Conservation (phyloP, 768 basidiomycete species). For the Rhizopogon vesiculosus region DNA sequence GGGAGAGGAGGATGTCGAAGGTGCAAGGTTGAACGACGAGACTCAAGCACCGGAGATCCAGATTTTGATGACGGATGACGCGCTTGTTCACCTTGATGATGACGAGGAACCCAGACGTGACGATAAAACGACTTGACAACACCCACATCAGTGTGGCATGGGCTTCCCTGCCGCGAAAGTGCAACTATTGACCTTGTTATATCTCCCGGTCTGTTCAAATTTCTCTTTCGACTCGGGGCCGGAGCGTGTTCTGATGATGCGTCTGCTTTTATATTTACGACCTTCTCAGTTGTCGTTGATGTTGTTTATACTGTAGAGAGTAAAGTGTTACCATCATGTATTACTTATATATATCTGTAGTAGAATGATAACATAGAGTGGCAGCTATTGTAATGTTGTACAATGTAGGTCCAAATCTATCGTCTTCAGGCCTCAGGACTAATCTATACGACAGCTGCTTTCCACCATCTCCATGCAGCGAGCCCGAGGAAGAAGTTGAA, state of each 20-base stretch:
- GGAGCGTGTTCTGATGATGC: too few relatives aligned
- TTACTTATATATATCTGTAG: slow-evolving; percentile 60
- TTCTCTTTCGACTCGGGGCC: too few relatives aligned
- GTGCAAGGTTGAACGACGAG: background rate
- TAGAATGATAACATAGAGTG: slow-evolving; percentile 38
- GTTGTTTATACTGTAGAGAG: too few relatives aligned
- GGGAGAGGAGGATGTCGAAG: slow-evolving; percentile 1
- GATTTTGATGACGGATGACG: background rate
- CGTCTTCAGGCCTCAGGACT: too few relatives aligned
- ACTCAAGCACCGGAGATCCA: background rate
- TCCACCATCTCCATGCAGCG: slow-evolving; percentile 61
- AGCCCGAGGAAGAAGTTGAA: slow-evolving; percentile 73
- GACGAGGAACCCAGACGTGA: background rate
- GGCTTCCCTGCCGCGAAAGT: too few relatives aligned
- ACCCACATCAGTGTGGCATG: too few relatives aligned
- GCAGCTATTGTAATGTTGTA: too few relatives aligned
- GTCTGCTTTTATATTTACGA: too few relatives aligned
- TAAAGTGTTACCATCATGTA: slow-evolving; percentile 20
- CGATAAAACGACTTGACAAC: background rate
- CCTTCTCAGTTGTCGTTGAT: background rate
- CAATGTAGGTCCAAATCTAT: too few relatives aligned
- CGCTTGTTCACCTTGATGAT: background rate
- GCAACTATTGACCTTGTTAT: too few relatives aligned
- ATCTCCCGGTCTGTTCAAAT: too few relatives aligned
- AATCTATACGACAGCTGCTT: background rate